Base-by-base conservation (phyloP, 306 rosid species). In the Ochetophila trinervis region DNA sequence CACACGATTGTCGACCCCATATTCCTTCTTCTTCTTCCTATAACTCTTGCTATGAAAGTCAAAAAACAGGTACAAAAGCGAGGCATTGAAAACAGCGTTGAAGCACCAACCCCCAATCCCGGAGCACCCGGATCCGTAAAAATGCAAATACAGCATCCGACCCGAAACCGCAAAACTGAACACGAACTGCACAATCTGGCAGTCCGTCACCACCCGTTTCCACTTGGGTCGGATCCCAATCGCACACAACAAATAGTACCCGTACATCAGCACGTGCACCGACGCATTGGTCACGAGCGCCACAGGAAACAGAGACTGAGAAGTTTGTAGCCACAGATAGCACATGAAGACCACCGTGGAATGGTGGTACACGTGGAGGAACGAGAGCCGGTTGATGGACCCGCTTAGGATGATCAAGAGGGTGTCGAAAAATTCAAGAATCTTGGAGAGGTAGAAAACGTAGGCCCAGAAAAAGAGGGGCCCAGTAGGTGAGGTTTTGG, bases 311-410 rank as follows among this genome's bases (percentile, higher is more conserved):
- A 88, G 55, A 0, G 97, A 88, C 65, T 91, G 97, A 0, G 82
- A 69, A 0, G 81, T 80, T 2, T 71, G 77, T 3, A 86, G 95
- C 95, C 91, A 83, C 1, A 86, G 17, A 57, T 82, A 85, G 74
- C 74, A 86, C 97, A 91, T 88, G 60, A 88, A n/a, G 5, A 81
- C 63, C 1, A 87, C 97, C 51, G 91, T 86, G 0, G 95, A 62
- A 62, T 91, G 96, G 78, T 91, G 96, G 86, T 81, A 88, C 4
- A 91, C 88, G 87, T 91, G 96, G 87, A 88, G 97, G 76, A 91
- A 88, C 0, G 96, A 65, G 62, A 88, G 90, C 13, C 97, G 87
- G 50, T 53, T 34, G 69, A 54, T 49, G 32, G 91, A 83, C 12
- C 84, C 75, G 0, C 78, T 77, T n/a, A 85, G 81, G 24, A 91